Evolutionary conservation across 495 filamentous ascomycete species (phyloP).

Genomic region (Aspergillus ellipticus): DNA sequence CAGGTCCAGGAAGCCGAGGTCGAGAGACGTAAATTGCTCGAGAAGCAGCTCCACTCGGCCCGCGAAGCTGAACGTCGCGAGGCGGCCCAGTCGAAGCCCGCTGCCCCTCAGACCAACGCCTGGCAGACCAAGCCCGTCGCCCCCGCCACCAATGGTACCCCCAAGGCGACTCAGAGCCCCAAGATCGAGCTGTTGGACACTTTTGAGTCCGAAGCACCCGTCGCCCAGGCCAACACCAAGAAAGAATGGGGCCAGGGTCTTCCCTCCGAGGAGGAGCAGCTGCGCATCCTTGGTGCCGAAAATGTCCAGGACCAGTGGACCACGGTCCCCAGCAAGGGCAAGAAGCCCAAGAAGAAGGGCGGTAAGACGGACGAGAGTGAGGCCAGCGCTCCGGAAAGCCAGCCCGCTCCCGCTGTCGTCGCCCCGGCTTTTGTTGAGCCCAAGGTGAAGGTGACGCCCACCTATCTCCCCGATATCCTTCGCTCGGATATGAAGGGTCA

Average conservation of each 20-base stretch:
- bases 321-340: slow-evolving; percentile 73
- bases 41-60: slow-evolving; percentile 77
- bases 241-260: slow-evolving; percentile 54
- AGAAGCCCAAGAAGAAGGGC: slow-evolving; percentile 55
- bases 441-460: slow-evolving; percentile 39
- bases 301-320: slow-evolving; percentile 64
- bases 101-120: slow-evolving; percentile 54
- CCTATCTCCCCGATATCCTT: slow-evolving; percentile 41
- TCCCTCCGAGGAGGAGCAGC: slow-evolving; percentile 82
- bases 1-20: slow-evolving; percentile 70
- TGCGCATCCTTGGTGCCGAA: slow-evolving; percentile 61
- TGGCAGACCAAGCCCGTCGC: slow-evolving; percentile 51
- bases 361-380: slow-evolving; percentile 43
- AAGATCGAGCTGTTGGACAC: slow-evolving; percentile 68
- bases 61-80: slow-evolving; percentile 72
- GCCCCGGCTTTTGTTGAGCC: slow-evolving; percentile 33
- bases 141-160: slow-evolving; percentile 28
- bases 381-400: slow-evolving; percentile 38
- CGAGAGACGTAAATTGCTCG: slow-evolving; percentile 63
- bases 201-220: slow-evolving; percentile 52
- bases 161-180: slow-evolving; percentile 23
- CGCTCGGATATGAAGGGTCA: slow-evolving; percentile 44
- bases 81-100: slow-evolving; percentile 65
- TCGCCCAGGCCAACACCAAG: slow-evolving; percentile 24
- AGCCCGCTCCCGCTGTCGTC: slow-evolving; percentile 27